Percentiles rank a stretch among this genome's conserved stretches.
Evolutionary conservation across 1,139 yeast genomes (phyloP).

Genomic region (Magnusiomyces paraingens): DNA sequence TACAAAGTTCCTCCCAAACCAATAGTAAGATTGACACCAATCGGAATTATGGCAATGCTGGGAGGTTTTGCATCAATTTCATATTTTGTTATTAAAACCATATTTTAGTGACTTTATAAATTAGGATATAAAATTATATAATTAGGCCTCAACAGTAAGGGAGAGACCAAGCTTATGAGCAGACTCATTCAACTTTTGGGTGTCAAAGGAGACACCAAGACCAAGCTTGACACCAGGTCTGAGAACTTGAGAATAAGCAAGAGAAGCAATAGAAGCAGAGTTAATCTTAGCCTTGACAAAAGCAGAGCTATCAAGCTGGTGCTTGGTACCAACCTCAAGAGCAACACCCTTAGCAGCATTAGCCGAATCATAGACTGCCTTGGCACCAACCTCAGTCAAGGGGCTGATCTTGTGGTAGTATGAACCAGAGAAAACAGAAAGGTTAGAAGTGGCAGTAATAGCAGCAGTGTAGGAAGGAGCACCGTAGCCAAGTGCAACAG

Average conservation of each 20-base stretch:
- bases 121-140: slow-evolving; percentile 1
- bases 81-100: not conserved
- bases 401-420: slow-evolving; percentile 95
- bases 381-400: slow-evolving; percentile 93
- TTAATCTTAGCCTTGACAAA: slow-evolving; percentile 96
- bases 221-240: slow-evolving; percentile 98
- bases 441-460: slow-evolving; percentile 82
- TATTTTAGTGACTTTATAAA: not conserved
- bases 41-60: not conserved
- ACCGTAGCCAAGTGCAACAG: slow-evolving; percentile 90
- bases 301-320: slow-evolving; percentile 77
- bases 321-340: slow-evolving; percentile 95
- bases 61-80: not conserved
- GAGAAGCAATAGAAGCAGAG: slow-evolving; percentile 92
- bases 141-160: slow-evolving; percentile 80
- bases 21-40: not conserved
- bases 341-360: slow-evolving; percentile 61
- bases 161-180: slow-evolving; percentile 98
- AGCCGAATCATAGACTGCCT: slow-evolving; percentile 93
- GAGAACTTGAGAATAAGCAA: slow-evolving; percentile 90
- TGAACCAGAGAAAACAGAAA: slow-evolving; percentile 88
- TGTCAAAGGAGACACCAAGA: slow-evolving; percentile 95
- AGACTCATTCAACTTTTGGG: slow-evolving; percentile 91
- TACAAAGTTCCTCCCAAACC: not conserved
- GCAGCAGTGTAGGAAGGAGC: slow-evolving; percentile 85